phyloP scores from a whole-genome alignment of 495 filamentous ascomycete genomes.

The Monascus purpureus region DNA sequence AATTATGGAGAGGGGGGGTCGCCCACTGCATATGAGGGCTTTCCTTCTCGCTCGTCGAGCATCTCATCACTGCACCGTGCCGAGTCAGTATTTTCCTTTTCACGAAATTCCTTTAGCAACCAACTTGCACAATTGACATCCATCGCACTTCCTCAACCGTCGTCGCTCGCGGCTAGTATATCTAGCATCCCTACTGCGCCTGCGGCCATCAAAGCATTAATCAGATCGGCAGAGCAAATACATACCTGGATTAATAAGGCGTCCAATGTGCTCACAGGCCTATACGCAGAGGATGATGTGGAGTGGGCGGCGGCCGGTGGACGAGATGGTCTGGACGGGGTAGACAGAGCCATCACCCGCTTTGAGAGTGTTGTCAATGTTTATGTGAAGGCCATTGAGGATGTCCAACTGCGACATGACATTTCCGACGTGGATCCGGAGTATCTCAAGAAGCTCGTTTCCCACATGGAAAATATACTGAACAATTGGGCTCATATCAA shows the following conservation, averaged over 20 bases:
- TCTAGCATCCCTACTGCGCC: constrained; percentile 68
- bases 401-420: constrained; percentile 68
- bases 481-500: constrained; percentile 75
- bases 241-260: constrained; percentile 84
- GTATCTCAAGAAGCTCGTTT: constrained; percentile 55
- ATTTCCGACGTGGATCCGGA: constrained; percentile 52
- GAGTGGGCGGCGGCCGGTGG: constrained; percentile 94
- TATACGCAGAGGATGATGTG: constrained; percentile 90
- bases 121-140: constrained; percentile 81
- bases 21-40: constrained; percentile 27
- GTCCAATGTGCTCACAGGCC: constrained; percentile 64
- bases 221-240: constrained; percentile 78
- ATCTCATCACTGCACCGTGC: constrained; percentile 39
- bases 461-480: constrained; percentile 76
- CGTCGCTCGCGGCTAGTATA: constrained; percentile 64
- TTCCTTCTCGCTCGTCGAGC: constrained; percentile 19
- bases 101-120: constrained; percentile 75
- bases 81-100: constrained; percentile 77
- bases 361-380: constrained; percentile 82
- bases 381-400: constrained; percentile 82
- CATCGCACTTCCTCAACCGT: constrained; percentile 70
- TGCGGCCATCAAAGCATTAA: constrained; percentile 61
- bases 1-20: constrained; percentile 18
- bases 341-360: constrained; percentile 69
- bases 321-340: constrained; percentile 74